Evolutionary conservation across 139 green algal species (phyloP), one percentile per base, ranked within the genome.

Genomic region (Volvox africanus): DNA sequence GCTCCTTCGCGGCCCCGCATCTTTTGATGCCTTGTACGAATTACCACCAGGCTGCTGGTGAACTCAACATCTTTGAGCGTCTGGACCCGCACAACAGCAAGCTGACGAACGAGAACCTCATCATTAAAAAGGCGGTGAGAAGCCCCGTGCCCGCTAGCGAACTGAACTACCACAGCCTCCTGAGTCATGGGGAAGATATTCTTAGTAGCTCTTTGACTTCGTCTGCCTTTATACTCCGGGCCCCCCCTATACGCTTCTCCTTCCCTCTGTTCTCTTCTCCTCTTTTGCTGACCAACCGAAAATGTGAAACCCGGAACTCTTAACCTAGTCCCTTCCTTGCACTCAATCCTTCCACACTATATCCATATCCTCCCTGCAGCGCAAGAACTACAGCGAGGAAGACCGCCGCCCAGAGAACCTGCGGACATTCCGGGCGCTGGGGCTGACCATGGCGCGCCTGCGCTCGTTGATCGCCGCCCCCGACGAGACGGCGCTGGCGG

Each of bases 111-210:
- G 71, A 94, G 0, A 35, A 89, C 13, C 93, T 97, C 50, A 95
- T 94, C 0, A 95, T 98, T 26, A 98, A 97, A 75, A 95, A 96
- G 44, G 98, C 97, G 90, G 93, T 95, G 30, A 92, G 97, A 16
- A 96, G 44, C 44, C 44, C 44, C 9, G 44, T 55, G 9, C 9
- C 44, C 5, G 44, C 5, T 55, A 9, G 44, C 44, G 44, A 55
- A 55, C 44, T 55, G 44, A 55, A 55, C 44, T 55, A 5, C 44
- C 44, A 14, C 44, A 55, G 5, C 44, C 44, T 55, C 9, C 44
- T 55, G 44, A 14, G 44, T 55, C 44, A 14, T 55, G 44, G 5
- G 44, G 44, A 55, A 9, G 9, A 55, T 55, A 14, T 14, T 9
- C 44, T 55, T 26, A 6, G 67, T 26, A 6, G 67, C 67, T 32